Conservation (phyloP, 768 basidiomycete species). For the Leccinellum rugosiceps region DNA sequence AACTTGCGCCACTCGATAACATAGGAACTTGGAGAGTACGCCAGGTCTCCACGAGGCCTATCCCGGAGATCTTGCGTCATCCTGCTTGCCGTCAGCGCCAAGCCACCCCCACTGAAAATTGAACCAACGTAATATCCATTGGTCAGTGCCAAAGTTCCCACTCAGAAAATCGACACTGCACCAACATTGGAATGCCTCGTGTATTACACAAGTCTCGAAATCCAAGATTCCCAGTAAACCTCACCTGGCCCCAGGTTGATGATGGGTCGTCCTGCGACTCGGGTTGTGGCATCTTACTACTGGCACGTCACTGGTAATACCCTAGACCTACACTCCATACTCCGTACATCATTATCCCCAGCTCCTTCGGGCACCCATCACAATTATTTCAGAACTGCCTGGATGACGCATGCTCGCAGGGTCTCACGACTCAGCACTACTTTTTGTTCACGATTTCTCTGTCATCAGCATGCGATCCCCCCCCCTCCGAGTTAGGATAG, state of each 20-base stretch:
- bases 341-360: background rate
- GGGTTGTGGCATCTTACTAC: background rate
- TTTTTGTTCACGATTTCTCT: background rate
- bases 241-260: background rate
- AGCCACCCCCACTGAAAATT: background rate
- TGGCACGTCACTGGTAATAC: background rate
- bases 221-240: background rate
- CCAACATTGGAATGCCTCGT: background rate
- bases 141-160: background rate
- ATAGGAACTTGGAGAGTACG: background rate
- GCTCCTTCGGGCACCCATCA: conserved; percentile 7
- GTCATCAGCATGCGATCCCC: background rate
- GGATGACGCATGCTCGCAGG: conserved; percentile 17
- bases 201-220: background rate
- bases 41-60: conserved; percentile 1
- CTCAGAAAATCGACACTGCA: background rate
- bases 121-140: background rate
- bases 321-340: conserved; percentile 7
- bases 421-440: background rate
- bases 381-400: background rate
- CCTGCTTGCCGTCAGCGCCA: background rate
- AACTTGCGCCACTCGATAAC: background rate
- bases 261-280: background rate
- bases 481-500: background rate
- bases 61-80: background rate